Conservation (phyloP, 208 protist genomes). For the Acanthamoeba culbertsoni region DNA sequence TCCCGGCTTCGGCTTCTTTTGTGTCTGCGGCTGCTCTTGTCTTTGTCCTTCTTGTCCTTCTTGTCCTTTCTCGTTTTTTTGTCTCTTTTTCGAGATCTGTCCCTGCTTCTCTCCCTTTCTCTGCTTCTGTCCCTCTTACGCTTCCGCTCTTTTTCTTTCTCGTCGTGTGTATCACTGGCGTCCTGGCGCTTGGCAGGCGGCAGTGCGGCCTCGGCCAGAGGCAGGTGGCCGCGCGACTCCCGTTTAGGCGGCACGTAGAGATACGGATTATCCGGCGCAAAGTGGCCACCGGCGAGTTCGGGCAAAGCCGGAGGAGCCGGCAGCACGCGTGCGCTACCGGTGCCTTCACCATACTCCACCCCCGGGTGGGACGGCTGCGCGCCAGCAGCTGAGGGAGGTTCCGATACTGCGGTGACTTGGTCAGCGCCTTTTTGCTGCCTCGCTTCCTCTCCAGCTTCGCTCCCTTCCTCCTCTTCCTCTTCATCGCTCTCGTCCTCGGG, state of each 20-base stretch:
- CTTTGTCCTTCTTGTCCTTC: not conserved
- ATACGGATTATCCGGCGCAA: not conserved
- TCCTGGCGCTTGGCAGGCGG: too few species aligned
- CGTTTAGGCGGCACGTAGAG: not conserved
- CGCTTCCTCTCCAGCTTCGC: not conserved
- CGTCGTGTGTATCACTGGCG: too few species aligned
- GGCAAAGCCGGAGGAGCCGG: not conserved
- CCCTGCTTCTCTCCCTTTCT: not conserved
- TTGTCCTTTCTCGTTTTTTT: not conserved
- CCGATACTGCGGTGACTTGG: not conserved
- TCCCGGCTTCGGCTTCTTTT: not conserved
- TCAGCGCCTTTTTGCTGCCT: not conserved
- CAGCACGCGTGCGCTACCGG: too few species aligned
- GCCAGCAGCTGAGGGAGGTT: not conserved
- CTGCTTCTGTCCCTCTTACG: not conserved
- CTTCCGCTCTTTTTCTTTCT: not conserved
- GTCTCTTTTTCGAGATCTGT: not conserved
- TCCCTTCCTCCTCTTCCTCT: slow-evolving; percentile 13
- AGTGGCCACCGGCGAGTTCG: not conserved
- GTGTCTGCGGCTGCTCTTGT: not conserved
- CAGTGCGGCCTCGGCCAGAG: not conserved
- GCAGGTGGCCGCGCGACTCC: not conserved
- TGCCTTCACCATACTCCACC: too few species aligned
- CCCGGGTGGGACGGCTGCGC: too few species aligned
- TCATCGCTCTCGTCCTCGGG: not conserved